Conservation (phyloP, 23 red algal species). For the Gracilaria caudata region DNA sequence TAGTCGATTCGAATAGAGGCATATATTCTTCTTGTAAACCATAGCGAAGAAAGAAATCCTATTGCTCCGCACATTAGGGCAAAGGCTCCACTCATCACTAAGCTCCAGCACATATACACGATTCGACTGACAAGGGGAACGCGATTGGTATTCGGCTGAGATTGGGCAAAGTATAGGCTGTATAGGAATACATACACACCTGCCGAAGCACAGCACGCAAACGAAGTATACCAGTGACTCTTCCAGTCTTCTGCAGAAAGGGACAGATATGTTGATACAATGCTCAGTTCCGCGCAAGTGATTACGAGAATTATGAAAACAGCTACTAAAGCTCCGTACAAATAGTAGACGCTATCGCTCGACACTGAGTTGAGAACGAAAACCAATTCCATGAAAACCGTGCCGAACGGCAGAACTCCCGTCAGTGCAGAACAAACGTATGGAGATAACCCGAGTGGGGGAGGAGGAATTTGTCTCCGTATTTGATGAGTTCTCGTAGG, state of each 20-base stretch:
- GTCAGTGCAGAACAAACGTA: constrained; percentile 49
- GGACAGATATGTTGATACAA: constrained; percentile 89
- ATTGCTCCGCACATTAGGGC: constrained; percentile 74
- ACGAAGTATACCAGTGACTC: constrained; percentile 86
- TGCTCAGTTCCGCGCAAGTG: constrained; percentile 83
- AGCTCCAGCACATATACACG: constrained; percentile 76
- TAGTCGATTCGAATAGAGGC: constrained; percentile 88
- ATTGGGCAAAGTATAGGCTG: constrained; percentile 71
- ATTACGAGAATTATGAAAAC: constrained; percentile 84
- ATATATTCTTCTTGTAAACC: constrained; percentile 90
- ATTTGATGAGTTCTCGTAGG: constrained; percentile 88
- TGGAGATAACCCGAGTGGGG: constrained; percentile 62
- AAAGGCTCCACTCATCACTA: constrained; percentile 69
- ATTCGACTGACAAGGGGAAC: constrained; percentile 62
- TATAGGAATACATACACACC: constrained; percentile 93
- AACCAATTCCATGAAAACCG: constrained; percentile 92
- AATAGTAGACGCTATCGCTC: constrained; percentile 84
- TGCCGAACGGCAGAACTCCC: constrained; percentile 87
- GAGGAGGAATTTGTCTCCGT: constrained; percentile 75
- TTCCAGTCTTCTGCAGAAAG: constrained; percentile 86
- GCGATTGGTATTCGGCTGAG: constrained; percentile 45
- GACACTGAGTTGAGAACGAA: constrained; percentile 84
- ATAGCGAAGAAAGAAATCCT: constrained; percentile 78
- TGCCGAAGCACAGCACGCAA: constrained; percentile 65
- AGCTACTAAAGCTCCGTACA: constrained; percentile 85